These are phyloP conservation scores for Gymnopus androsaceus DNA, from an alignment of 1,284 basidiomycete species.

Conservation along the genomic window DNA sequence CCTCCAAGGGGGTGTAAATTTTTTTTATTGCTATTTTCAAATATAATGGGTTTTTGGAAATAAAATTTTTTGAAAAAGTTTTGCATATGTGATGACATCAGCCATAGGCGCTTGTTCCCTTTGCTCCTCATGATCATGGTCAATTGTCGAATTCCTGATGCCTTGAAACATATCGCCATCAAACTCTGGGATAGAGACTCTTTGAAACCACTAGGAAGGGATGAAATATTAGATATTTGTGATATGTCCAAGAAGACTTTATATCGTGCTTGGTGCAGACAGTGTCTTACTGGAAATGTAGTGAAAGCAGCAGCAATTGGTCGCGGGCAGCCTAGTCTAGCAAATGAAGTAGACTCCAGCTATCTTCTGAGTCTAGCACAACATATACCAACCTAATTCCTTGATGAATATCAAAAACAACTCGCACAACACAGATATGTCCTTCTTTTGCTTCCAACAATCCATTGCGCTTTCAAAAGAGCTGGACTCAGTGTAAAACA, in stretches of 20 bases:
- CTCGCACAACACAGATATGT: constrained; percentile 20
- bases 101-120: too few relatives aligned
- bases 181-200: too few relatives aligned
- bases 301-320: constrained; percentile 11
- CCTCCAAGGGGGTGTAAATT: too few relatives aligned
- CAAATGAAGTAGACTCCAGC: constrained; percentile 8
- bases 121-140: too few relatives aligned
- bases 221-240: constrained; percentile 21
- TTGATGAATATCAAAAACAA: constrained; percentile 24
- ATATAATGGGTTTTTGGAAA: too few relatives aligned
- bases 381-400: constrained; percentile 25
- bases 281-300: constrained; percentile 16
- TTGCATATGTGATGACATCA: too few relatives aligned
- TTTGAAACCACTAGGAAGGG: too few relatives aligned
- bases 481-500: constrained; percentile 12
- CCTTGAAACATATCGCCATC: too few relatives aligned
- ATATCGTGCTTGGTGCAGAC: constrained; percentile 6
- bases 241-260: constrained; percentile 23
- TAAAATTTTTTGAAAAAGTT: too few relatives aligned
- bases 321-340: constrained; percentile 14
- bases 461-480: constrained; percentile 21
- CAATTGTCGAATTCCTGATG: too few relatives aligned
- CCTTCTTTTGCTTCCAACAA: constrained; percentile 20
- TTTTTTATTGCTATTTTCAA: too few relatives aligned
- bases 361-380: constrained; percentile 20